Base-by-base conservation (phyloP, 306 rosid genomes). In the Sophora flavescens region DNA sequence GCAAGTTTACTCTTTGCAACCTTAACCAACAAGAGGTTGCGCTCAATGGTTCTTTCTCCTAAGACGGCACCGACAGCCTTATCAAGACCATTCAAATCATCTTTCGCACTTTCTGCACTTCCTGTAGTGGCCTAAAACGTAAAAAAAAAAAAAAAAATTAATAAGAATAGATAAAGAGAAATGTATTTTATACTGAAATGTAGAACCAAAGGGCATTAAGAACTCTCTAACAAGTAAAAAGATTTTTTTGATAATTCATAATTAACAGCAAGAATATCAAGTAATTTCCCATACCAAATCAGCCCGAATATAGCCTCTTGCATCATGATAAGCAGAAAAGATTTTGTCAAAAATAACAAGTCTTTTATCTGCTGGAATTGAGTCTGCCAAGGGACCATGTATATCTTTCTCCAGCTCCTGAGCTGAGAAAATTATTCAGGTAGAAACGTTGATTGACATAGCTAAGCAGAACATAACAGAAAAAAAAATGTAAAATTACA, bases 11-110 rank as follows among this genome's bases (percentile, higher is more conserved):
- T 86, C 78, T 90, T 95, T 16, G 97, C 97, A 80, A 89, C 85
- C 80, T 85, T 89, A 71, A 95, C 97, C 88, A 95, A 79, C 73
- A 95, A 80, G 75, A 85, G 93, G 84, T 95, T 92, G 77, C 99
- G 97, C 78, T 92, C 99, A 76, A 92, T 89, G 68, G 99, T 95
- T 85, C 99, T 82, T 85, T 92, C 93, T 74, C 96, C 97, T 68
- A 95, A 78, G 51, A 95, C 90, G 51, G 97, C 97, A 86, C 96
- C 82, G 65, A 95, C 97, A 74, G 99, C 99, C 89, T 90, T 95
- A 82, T 95, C 97, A 32, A 95, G 99, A 68, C 99, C 99, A 87
- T 89, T 88, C 63, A 95, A 83, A 77, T 95, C 97, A 81, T 92
- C 98, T 82, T 95, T 95, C 54, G 86, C 93, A 13, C 82, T 92